Percentiles rank a stretch among this genome's conserved stretches.
These are phyloP conservation scores for Fragaria nilgerrensis DNA, from an alignment of 306 rosid genomes.

Conservation along the genomic window DNA sequence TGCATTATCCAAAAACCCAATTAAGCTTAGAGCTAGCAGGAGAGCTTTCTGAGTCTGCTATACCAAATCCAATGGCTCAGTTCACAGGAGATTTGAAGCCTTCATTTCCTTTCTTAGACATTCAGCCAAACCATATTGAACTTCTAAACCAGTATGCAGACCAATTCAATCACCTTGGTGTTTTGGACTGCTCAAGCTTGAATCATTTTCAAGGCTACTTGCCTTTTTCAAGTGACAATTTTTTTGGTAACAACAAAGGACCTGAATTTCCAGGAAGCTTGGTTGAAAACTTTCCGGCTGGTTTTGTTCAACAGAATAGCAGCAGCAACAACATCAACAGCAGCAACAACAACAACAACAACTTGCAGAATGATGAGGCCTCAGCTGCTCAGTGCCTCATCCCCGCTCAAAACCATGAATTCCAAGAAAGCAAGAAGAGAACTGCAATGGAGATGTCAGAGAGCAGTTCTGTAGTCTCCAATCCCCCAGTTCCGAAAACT, in stretches of 20 bases:
- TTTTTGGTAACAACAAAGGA: conserved; percentile 41
- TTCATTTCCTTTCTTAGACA: conserved; percentile 52
- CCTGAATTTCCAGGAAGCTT: conserved; percentile 47
- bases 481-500: conserved; percentile 57
- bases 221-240: conserved; percentile 50
- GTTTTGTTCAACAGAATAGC: conserved; percentile 7
- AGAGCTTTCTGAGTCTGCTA: conserved; percentile 18
- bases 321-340: not conserved
- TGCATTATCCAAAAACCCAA: conserved; percentile 43
- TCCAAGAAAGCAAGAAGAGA: conserved; percentile 55
- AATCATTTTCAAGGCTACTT: conserved; percentile 44
- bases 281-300: conserved; percentile 38
- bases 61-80: conserved; percentile 58
- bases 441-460: conserved; percentile 45
- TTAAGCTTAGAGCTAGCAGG: conserved; percentile 3
- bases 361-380: conserved; percentile 18
- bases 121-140: conserved; percentile 56
- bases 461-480: conserved; percentile 61
- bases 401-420: conserved; percentile 30
- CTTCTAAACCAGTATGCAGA: conserved; percentile 46
- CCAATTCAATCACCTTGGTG: conserved; percentile 28
- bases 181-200: conserved; percentile 42
- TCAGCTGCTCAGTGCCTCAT: conserved; percentile 25
- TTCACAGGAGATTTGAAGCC: conserved; percentile 57
- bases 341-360: not conserved